Evolutionary conservation across 1,284 basidiomycete genomes (phyloP).

Genomic region (Puccinia hordei): DNA sequence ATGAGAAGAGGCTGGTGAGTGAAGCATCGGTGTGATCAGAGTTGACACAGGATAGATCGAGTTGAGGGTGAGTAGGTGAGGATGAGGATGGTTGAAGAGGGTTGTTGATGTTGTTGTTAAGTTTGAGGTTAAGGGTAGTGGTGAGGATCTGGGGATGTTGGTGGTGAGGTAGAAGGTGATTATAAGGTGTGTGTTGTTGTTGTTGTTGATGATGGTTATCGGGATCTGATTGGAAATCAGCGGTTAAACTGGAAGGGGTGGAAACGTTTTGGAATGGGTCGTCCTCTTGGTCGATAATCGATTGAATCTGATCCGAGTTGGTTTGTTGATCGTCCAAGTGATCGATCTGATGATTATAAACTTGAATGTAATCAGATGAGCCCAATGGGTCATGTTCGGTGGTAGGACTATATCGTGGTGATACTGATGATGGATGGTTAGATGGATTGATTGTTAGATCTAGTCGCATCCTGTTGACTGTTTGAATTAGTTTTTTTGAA

Average conservation of each 20-base stretch:
- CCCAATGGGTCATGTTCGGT: background rate
- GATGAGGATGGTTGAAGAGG: background rate
- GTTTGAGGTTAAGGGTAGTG: background rate
- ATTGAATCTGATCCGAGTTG: background rate
- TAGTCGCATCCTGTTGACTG: too few relatives aligned
- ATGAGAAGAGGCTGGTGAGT: slow-evolving; percentile 18
- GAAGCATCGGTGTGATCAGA: slow-evolving; percentile 21
- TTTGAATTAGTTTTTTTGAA: too few relatives aligned
- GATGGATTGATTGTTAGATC: too few relatives aligned
- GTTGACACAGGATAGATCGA: slow-evolving; percentile 24
- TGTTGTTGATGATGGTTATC: background rate
- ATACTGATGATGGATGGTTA: too few relatives aligned
- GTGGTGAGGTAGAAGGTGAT: background rate
- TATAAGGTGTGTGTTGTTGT: background rate
- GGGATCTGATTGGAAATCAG: background rate
- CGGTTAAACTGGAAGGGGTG: background rate
- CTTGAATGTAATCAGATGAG: slow-evolving; percentile 5
- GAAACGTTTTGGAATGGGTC: slow-evolving; percentile 12
- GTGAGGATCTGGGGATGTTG: background rate
- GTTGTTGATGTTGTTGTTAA: background rate
- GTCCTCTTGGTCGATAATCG: background rate
- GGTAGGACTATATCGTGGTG: too few relatives aligned
- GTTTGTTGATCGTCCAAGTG: background rate
- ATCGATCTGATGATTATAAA: background rate
- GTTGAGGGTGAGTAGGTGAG: background rate